Evolutionary conservation across 2,329 filamentous ascomycete genomes (phyloP).

Genomic region (Aspergillus costaricaensis): DNA sequence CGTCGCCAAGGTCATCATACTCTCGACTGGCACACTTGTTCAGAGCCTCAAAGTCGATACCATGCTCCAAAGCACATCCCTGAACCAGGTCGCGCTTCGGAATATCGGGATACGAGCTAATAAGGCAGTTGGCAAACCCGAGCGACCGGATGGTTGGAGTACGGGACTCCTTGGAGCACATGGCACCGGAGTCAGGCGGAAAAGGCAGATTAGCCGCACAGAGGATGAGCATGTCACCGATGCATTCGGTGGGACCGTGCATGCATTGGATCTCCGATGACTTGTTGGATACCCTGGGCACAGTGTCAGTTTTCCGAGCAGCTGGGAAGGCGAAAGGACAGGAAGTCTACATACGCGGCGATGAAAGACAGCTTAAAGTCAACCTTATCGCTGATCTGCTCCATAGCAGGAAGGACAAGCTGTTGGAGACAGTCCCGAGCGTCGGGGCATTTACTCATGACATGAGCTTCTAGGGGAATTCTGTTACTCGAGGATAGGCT

Average conservation of each 20-base stretch:
- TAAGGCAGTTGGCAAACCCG: conserved; percentile 90
- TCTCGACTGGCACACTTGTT: conserved; percentile 81
- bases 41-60: conserved; percentile 76
- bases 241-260: conserved; percentile 86
- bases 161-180: conserved; percentile 59
- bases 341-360: conserved; percentile 59
- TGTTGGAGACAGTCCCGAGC: conserved; percentile 78
- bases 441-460: conserved; percentile 97
- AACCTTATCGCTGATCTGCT: conserved; percentile 76
- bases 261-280: conserved; percentile 84
- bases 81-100: conserved; percentile 77
- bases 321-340: neutral
- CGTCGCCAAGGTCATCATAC: conserved; percentile 63
- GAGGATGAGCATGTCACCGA: conserved; percentile 92
- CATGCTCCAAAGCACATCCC: conserved; percentile 87
- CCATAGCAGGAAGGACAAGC: conserved; percentile 84
- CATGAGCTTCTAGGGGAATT: conserved; percentile 87
- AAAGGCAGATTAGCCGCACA: conserved; percentile 73
- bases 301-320: conserved; percentile 8
- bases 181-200: conserved; percentile 27
- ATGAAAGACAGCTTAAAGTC: conserved; percentile 92
- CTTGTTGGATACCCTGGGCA: conserved; percentile 60
- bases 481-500: conserved; percentile 11
- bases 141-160: conserved; percentile 75
- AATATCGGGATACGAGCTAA: conserved; percentile 72